Base-by-base conservation (phyloP, 495 filamentous ascomycete species). In the Penicillium riverlandense region DNA sequence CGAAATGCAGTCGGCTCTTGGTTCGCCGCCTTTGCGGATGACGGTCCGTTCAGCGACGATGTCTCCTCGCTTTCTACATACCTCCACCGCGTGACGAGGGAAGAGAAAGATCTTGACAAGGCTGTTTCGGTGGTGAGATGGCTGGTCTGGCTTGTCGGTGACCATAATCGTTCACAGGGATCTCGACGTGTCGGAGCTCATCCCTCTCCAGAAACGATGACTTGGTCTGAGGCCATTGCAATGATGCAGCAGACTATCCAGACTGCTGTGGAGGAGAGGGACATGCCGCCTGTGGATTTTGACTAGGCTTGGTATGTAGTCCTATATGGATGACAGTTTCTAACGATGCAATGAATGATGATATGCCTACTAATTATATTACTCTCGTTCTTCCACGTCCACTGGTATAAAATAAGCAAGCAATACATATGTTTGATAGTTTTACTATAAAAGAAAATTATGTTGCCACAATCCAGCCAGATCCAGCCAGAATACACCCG, bases 101-200 rank as follows among this genome's bases (percentile, higher is more conserved):
- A 88, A 27, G 90, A 95, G 62, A 67, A 72, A 46, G 78, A 95
- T 58, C 69, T 95, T 65, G 79, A 75, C 12, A 92, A 92, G 61
- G 85, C 78, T 5, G 73, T 79, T 0, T 76, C 74, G 6, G 63
- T 89, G 6, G 71, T 83, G 1, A 75, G 67, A 48, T 95, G 88
- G 88, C 41, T 95, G 29, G 73, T 57, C 11, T 89, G 84, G 80
- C 61, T 90, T 2, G 63, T 92, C 22, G 77, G 75, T 27, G 79
- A 84, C 35, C 62, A 61, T 8, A 35, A 40, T 27, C 34, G 48
- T 14, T 32, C 40, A 14, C 50, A 32, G 4, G 40, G 16, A 0
- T 14, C 52, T 10, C 43, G 47, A 11, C 37, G 35, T 8, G 44
- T 29, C 16, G 45, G 37, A 29, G 39, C 38, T 11, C 43, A 49